A percentile compares a stretch with the other conserved stretches of the same genome.
These are phyloP conservation scores for Spathaspora jeffriesii DNA, from an alignment of 1,139 yeast species.

Conservation along the genomic window DNA sequence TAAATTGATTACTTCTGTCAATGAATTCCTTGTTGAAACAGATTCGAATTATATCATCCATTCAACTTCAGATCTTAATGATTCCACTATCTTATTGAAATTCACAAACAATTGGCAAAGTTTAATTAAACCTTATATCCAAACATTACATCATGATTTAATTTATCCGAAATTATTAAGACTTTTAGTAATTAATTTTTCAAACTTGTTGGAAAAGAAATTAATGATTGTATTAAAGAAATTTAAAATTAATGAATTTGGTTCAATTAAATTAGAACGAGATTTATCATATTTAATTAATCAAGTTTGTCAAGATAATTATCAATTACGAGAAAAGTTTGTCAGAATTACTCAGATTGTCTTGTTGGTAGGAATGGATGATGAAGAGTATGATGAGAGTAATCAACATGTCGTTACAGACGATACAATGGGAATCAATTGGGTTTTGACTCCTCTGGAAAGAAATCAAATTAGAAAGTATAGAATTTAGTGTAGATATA, in stretches of 20 bases:
- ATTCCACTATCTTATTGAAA: conserved; percentile 30
- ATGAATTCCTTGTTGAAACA: conserved; percentile 56
- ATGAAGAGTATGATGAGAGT: conserved; percentile 61
- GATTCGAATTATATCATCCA: conserved; percentile 42
- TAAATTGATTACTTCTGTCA: conserved; percentile 47
- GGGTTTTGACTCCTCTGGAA: conserved; percentile 83
- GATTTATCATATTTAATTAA: conserved; percentile 76
- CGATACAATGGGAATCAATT: conserved; percentile 53
- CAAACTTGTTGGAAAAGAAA: conserved; percentile 60
- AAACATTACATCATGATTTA: conserved; percentile 51
- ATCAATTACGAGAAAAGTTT: conserved; percentile 75
- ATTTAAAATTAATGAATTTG: conserved; percentile 69
- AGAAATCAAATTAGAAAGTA: conserved; percentile 56
- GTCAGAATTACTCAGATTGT: conserved; percentile 82
- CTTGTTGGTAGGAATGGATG: conserved; percentile 80
- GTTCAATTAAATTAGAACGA: conserved; percentile 81
- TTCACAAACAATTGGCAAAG: conserved; percentile 67
- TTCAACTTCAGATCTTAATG: conserved; percentile 30
- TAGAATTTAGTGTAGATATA: conserved; percentile 14
- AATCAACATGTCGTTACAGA: conserved; percentile 22
- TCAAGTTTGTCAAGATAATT: conserved; percentile 61
- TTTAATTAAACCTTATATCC: conserved; percentile 65
- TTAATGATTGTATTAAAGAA: conserved; percentile 65
- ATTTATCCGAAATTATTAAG: conserved; percentile 49
- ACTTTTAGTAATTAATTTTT: conserved; percentile 53